Conservation (phyloP, 2,329 filamentous ascomycete genomes). For the Aspergillus tanneri region DNA sequence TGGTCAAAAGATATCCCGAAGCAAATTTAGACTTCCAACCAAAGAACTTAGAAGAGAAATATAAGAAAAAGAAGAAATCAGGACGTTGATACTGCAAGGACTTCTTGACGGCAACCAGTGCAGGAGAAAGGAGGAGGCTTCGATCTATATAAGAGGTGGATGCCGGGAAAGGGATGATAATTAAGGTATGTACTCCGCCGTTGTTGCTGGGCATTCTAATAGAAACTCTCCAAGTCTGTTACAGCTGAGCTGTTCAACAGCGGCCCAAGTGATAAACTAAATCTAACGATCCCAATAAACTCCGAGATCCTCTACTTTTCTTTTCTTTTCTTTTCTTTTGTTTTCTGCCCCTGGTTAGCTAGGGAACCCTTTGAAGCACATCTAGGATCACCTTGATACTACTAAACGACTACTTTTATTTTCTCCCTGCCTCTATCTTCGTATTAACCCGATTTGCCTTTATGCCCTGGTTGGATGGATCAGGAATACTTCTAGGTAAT, state of each 20-base stretch:
- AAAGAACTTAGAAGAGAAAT: background rate
- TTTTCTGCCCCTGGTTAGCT: background rate
- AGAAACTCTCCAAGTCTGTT: constrained; percentile 8
- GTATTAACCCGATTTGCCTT: too few relatives aligned
- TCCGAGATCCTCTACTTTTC: background rate
- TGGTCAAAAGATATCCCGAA: too few relatives aligned
- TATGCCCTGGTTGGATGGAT: too few relatives aligned
- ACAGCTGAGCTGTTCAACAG: constrained; percentile 16
- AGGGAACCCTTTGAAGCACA: background rate
- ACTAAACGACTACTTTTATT: background rate
- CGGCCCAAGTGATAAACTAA: constrained; percentile 16
- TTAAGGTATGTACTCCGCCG: constrained; percentile 17
- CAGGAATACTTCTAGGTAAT: background rate
- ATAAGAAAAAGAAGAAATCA: background rate
- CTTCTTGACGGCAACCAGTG: constrained; percentile 3
- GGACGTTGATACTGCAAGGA: background rate
- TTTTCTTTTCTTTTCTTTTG: background rate
- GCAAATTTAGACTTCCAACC: too few relatives aligned
- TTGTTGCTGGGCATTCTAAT: constrained; percentile 17
- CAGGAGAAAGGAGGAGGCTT: constrained; percentile 11
- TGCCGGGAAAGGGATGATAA: constrained; percentile 19
- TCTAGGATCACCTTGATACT: background rate
- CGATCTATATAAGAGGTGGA: constrained; percentile 21
- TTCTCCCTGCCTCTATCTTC: background rate
- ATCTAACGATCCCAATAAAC: too few relatives aligned